These are phyloP conservation scores for Arthrobotrys sinensis DNA, from an alignment of 2,329 filamentous ascomycete genomes.

Conservation along the genomic window DNA sequence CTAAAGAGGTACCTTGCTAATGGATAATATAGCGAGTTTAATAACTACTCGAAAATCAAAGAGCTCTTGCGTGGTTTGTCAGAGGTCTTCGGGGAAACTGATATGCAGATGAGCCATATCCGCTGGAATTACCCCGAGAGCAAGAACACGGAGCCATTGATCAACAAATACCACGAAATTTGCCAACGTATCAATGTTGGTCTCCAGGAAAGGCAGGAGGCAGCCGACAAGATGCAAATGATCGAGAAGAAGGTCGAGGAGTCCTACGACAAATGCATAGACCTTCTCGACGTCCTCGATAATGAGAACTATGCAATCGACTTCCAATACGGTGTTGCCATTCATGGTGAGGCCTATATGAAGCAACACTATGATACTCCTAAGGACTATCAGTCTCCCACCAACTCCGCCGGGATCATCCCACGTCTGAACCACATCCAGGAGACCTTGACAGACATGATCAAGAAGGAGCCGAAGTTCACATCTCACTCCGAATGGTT, in stretches of 20 bases:
- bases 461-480: constrained; percentile 40
- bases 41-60: constrained; percentile 10
- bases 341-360: constrained; percentile 46
- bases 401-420: constrained; percentile 28
- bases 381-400: constrained; percentile 10
- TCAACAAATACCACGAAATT: constrained; percentile 5
- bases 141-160: neutral
- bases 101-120: constrained; percentile 16
- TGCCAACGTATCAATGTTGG: constrained; percentile 7
- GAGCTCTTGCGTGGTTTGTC: constrained; percentile 15
- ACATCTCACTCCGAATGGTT: constrained; percentile 30
- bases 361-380: constrained; percentile 30
- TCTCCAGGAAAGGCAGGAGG: neutral
- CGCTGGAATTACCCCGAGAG: constrained; percentile 9
- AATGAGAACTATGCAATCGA: constrained; percentile 20
- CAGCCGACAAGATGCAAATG: constrained; percentile 12
- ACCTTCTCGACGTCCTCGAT: constrained; percentile 23
- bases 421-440: constrained; percentile 37
- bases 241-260: constrained; percentile 21
- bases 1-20: neutral
- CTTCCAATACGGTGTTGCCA: constrained; percentile 40
- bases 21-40: neutral
- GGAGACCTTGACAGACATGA: constrained; percentile 33
- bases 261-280: constrained; percentile 33
- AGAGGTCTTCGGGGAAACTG: neutral